A percentile compares a stretch with the other conserved stretches of the same genome.
These are phyloP conservation scores for Fusarium pseudograminearum DNA, from an alignment of 2,329 filamentous ascomycete species.

Conservation along the genomic window DNA sequence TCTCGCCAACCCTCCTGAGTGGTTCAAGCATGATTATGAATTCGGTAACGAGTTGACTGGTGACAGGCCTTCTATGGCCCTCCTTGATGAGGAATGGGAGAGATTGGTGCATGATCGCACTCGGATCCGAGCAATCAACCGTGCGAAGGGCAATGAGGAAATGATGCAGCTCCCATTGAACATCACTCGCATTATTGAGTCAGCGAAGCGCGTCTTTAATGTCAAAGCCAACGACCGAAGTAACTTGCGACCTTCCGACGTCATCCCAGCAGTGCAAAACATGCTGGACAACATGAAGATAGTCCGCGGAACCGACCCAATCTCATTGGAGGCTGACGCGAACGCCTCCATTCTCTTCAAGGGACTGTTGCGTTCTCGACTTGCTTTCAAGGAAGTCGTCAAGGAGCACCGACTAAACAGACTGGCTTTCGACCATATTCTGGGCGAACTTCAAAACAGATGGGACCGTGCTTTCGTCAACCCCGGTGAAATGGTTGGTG, in stretches of 20 bases:
- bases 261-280: conserved; percentile 81
- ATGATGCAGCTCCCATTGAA: conserved; percentile 94
- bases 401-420: conserved; percentile 88
- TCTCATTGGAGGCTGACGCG: conserved; percentile 87
- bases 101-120: conserved; percentile 79
- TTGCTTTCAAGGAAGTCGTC: conserved; percentile 94
- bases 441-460: conserved; percentile 89
- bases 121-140: conserved; percentile 77
- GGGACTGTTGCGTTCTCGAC: conserved; percentile 85
- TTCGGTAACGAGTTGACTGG: conserved; percentile 88
- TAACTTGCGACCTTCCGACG: conserved; percentile 88
- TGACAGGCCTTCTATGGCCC: conserved; percentile 86
- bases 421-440: conserved; percentile 89
- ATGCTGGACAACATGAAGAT: conserved; percentile 83
- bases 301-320: conserved; percentile 84
- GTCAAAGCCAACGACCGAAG: conserved; percentile 88
- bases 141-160: conserved; percentile 79
- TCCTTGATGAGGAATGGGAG: conserved; percentile 91
- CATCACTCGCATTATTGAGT: conserved; percentile 89
- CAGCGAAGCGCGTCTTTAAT: conserved; percentile 89
- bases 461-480: conserved; percentile 88
- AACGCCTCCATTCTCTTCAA: conserved; percentile 95
- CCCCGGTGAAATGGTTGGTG: conserved; percentile 98
- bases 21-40: conserved; percentile 72
- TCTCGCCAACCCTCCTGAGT: conserved; percentile 68